These are phyloP conservation scores for Inga oerstediana DNA, from an alignment of 306 rosid genomes.

Conservation along the genomic window DNA sequence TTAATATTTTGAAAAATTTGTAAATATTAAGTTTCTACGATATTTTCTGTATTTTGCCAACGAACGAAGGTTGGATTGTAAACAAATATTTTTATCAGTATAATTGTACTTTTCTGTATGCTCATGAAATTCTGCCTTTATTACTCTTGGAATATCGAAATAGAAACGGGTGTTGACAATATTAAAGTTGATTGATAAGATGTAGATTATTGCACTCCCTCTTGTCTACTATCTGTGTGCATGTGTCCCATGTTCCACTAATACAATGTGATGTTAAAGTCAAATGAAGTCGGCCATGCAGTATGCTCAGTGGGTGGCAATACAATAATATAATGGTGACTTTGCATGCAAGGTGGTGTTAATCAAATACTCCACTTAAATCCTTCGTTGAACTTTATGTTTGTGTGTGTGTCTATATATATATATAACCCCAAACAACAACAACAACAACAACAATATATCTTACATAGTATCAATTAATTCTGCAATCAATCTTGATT, in stretches of 20 bases:
- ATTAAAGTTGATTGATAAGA: neutral
- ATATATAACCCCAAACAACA: too few relatives aligned
- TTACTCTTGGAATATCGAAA: too few relatives aligned
- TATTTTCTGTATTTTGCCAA: too few relatives aligned
- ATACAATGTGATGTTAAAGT: neutral
- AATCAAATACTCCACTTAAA: conserved; percentile 60
- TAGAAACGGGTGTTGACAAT: too few relatives aligned
- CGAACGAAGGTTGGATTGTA: too few relatives aligned
- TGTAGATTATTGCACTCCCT: neutral
- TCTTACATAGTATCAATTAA: too few relatives aligned
- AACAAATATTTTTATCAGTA: too few relatives aligned
- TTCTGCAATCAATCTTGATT: too few relatives aligned
- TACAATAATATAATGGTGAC: neutral
- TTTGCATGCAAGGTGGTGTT: conserved; percentile 35
- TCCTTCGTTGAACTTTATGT: conserved; percentile 30
- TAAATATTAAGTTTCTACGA: too few relatives aligned
- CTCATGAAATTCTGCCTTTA: too few relatives aligned
- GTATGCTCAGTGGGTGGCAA: conserved; percentile 6
- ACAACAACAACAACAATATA: neutral
- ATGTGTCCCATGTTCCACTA: neutral
- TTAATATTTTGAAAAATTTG: too few relatives aligned
- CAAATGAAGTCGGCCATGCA: conserved; percentile 33
- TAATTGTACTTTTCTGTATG: too few relatives aligned
- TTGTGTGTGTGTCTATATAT: neutral
- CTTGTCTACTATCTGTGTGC: neutral